Conservation (phyloP, 495 filamentous ascomycete genomes). For the Alectoria sarmentosa region DNA sequence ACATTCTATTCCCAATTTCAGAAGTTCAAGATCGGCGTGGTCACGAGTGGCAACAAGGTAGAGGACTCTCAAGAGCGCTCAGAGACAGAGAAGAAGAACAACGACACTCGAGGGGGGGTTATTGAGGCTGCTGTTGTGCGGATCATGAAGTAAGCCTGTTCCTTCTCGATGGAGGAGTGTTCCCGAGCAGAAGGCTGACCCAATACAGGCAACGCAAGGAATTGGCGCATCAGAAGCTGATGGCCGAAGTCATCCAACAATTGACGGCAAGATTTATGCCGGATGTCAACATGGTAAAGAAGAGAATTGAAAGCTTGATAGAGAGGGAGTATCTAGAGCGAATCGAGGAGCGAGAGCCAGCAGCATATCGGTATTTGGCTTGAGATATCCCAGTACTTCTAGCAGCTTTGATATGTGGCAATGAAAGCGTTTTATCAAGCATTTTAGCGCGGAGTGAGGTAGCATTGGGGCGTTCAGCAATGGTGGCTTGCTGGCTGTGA, state of each 20-base stretch:
- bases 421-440: slow-evolving; percentile 10
- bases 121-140: slow-evolving; percentile 89
- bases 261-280: slow-evolving; percentile 76
- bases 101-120: slow-evolving; percentile 64
- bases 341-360: slow-evolving; percentile 56
- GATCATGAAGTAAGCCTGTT: slow-evolving; percentile 80
- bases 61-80: slow-evolving; percentile 77
- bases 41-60: slow-evolving; percentile 65
- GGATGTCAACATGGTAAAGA: slow-evolving; percentile 86
- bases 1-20: slow-evolving; percentile 74
- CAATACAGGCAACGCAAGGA: slow-evolving; percentile 75
- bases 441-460: slow-evolving; percentile 17
- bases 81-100: slow-evolving; percentile 82
- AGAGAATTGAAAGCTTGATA: slow-evolving; percentile 87
- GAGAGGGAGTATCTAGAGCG: slow-evolving; percentile 92
- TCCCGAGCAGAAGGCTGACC: background rate
- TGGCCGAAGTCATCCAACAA: slow-evolving; percentile 78
- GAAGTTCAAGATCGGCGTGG: slow-evolving; percentile 79
- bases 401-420: background rate
- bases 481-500: background rate
- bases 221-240: slow-evolving; percentile 70
- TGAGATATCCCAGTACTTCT: slow-evolving; percentile 27
- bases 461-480: background rate
- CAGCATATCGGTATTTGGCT: slow-evolving; percentile 75
- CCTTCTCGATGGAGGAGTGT: background rate